Conservation (phyloP, 257 asterid species). For the Galeopsis tetrahit region DNA sequence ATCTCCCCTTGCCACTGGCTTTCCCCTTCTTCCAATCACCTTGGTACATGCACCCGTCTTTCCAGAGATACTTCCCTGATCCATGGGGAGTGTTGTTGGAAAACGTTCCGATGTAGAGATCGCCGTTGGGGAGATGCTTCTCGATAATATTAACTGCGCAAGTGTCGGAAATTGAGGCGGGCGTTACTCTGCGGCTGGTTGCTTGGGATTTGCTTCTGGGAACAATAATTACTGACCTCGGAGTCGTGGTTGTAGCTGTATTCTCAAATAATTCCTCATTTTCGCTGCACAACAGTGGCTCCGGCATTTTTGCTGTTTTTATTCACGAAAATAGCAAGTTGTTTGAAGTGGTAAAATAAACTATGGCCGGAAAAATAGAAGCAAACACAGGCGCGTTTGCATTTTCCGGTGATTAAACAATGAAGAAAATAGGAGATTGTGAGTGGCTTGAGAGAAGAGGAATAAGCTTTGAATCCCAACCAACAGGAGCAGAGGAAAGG, state of each 20-base stretch:
- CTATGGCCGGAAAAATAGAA: slow-evolving; percentile 28
- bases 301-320: slow-evolving; percentile 39
- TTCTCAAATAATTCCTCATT: slow-evolving; percentile 21
- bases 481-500: slow-evolving; percentile 38
- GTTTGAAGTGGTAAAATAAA: neutral
- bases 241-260: slow-evolving; percentile 44
- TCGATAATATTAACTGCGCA: slow-evolving; percentile 33
- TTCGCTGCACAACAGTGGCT: slow-evolving; percentile 34
- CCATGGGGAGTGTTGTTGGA: slow-evolving; percentile 62
- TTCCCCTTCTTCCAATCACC: slow-evolving; percentile 76
- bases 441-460: slow-evolving; percentile 9
- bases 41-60: slow-evolving; percentile 75
- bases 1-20: slow-evolving; percentile 64
- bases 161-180: slow-evolving; percentile 34
- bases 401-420: slow-evolving; percentile 27
- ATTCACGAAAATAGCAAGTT: neutral
- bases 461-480: slow-evolving; percentile 41
- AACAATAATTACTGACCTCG: slow-evolving; percentile 51
- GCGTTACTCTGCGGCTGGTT: slow-evolving; percentile 54
- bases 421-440: neutral
- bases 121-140: slow-evolving; percentile 62
- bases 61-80: slow-evolving; percentile 73
- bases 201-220: slow-evolving; percentile 60
- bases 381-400: slow-evolving; percentile 37
- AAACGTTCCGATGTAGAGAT: slow-evolving; percentile 65